Percentiles rank a stretch among this genome's conserved stretches.
phyloP scores from a whole-genome alignment of 148 eudicot species.

The Camellia sinensis region DNA sequence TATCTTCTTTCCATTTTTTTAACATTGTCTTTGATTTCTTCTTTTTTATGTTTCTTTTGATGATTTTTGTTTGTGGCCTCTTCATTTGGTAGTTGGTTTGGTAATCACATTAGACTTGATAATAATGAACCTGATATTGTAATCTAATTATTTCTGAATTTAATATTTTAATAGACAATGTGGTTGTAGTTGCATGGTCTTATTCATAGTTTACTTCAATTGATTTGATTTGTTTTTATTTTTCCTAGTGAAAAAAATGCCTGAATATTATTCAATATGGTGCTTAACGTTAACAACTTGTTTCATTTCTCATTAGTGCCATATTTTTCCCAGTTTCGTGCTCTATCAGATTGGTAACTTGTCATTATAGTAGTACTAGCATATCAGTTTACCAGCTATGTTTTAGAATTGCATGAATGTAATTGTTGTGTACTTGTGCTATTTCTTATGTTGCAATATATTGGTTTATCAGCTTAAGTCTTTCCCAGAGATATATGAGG shows the following conservation, averaged over 20 bases:
- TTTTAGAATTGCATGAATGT: background rate
- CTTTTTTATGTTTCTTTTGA: too few species aligned
- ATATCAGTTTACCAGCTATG: background rate
- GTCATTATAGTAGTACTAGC: background rate
- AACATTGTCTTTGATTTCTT: too few species aligned
- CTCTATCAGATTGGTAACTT: slow-evolving; percentile 47
- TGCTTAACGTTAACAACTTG: slow-evolving; percentile 7
- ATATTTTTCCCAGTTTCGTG: slow-evolving; percentile 43
- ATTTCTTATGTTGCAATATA: background rate
- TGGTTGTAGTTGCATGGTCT: too few species aligned
- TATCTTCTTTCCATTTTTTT: too few species aligned
- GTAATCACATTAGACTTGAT: too few species aligned
- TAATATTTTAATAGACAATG: too few species aligned
- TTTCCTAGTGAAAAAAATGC: background rate
- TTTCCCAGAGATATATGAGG: too few species aligned
- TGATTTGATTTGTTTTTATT: background rate
- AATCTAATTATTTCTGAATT: too few species aligned
- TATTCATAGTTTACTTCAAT: too few species aligned
- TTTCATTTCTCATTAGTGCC: slow-evolving; percentile 18
- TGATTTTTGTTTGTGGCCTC: too few species aligned
- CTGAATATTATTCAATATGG: background rate
- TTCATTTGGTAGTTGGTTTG: too few species aligned
- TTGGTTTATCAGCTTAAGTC: slow-evolving; percentile 42
- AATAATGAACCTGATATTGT: too few species aligned
- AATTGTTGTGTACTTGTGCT: background rate